Evolutionary conservation across 257 asterid species (phyloP).

Genomic region (Solanum pinnatisectum): DNA sequence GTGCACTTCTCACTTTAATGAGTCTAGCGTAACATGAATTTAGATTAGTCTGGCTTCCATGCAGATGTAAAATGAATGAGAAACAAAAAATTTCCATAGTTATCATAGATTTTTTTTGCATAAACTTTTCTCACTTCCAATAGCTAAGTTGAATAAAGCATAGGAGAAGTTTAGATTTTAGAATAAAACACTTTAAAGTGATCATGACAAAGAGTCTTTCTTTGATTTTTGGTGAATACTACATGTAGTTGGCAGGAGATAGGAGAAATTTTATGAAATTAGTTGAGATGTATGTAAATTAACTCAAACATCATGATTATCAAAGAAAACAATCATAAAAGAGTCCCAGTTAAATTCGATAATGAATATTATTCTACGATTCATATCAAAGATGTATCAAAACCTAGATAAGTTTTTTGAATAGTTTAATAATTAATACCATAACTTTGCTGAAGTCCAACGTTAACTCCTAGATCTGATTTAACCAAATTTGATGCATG

Average conservation of each 20-base stretch:
- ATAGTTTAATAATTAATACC: not conserved
- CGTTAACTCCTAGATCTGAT: not conserved
- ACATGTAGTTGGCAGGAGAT: not conserved
- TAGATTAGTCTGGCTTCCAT: accelerated
- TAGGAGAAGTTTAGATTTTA: not conserved
- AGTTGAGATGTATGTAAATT: not conserved
- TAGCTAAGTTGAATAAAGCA: not conserved
- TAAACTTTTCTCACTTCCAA: not conserved
- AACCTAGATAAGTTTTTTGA: not conserved
- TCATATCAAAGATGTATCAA: not conserved
- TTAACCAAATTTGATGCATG: not conserved
- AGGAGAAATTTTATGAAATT: not conserved
- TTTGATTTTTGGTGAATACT: not conserved
- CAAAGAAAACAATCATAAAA: not conserved
- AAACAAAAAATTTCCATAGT: not conserved
- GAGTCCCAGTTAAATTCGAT: not conserved
- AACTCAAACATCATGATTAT: not conserved
- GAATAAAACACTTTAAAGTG: not conserved
- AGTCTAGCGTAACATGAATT: not conserved
- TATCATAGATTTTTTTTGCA: not conserved
- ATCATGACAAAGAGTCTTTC: not conserved
- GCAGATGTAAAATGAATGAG: accelerated
- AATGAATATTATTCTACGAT: no score
- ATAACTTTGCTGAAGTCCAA: not conserved
- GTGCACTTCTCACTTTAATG: not conserved